These are phyloP conservation scores for Acmispon strigosus DNA, from an alignment of 306 rosid genomes.

Conservation along the genomic window DNA sequence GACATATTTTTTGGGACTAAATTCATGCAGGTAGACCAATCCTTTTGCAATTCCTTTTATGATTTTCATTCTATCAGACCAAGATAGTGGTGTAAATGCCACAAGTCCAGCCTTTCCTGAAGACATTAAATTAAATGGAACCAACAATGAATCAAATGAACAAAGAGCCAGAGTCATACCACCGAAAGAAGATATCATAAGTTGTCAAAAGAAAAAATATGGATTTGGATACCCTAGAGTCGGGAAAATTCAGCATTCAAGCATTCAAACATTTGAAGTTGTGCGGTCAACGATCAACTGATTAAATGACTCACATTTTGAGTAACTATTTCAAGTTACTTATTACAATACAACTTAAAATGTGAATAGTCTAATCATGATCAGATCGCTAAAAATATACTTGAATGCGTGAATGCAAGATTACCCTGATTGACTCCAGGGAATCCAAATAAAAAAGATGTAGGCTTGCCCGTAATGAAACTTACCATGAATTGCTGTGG, in stretches of 20 bases:
- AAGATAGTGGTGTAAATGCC: constrained; percentile 40
- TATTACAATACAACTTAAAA: no score
- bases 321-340: no score
- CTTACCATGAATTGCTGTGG: constrained; percentile 63
- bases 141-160: constrained; percentile 12
- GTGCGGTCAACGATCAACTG: no score
- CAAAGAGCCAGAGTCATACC: background rate
- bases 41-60: constrained; percentile 72
- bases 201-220: background rate
- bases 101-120: constrained; percentile 54
- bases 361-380: no score
- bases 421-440: no score
- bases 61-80: constrained; percentile 57
- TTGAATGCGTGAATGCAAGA: no score
- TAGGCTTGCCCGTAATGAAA: background rate
- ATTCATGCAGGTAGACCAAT: constrained; percentile 63
- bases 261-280: no score
- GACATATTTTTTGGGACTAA: constrained; percentile 72
- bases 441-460: no score
- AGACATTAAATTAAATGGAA: background rate
- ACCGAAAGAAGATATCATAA: background rate
- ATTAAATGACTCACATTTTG: no score
- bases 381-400: no score
- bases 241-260: no score
- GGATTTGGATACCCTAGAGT: no score